These are phyloP conservation scores for Gracilariopsis chorda DNA, from an alignment of 23 red algal species.

Conservation along the genomic window DNA sequence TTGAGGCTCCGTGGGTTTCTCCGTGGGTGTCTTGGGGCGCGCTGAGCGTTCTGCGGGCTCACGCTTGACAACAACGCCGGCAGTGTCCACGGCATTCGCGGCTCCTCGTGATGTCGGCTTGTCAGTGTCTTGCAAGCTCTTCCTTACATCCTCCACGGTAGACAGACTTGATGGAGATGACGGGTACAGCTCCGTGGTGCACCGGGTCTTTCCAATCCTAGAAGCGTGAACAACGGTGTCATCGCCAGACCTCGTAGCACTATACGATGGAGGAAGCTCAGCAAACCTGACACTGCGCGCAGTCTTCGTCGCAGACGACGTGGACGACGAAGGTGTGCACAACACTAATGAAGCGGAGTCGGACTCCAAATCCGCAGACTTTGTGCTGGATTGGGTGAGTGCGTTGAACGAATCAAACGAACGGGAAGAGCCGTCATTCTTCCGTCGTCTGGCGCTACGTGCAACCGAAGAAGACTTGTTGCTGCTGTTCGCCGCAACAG, in stretches of 20 bases:
- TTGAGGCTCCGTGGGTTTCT: background rate
- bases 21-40: background rate
- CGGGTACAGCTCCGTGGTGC: background rate
- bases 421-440: background rate
- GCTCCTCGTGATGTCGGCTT: background rate
- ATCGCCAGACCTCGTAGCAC: conserved; percentile 21
- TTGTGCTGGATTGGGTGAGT: background rate
- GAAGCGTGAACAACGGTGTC: background rate
- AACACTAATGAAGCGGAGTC: background rate
- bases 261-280: conserved; percentile 51
- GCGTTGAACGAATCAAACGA: background rate
- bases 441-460: background rate
- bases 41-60: background rate
- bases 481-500: background rate
- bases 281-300: conserved; percentile 61
- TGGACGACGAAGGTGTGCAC: background rate
- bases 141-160: background rate
- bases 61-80: background rate
- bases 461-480: background rate
- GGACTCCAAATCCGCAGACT: background rate
- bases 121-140: background rate
- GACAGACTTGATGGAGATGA: background rate
- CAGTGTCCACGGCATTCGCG: background rate
- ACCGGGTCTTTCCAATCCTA: background rate
- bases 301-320: background rate